Conservation (phyloP, 805 yeast species). For the Scheffersomyces stipitis region DNA sequence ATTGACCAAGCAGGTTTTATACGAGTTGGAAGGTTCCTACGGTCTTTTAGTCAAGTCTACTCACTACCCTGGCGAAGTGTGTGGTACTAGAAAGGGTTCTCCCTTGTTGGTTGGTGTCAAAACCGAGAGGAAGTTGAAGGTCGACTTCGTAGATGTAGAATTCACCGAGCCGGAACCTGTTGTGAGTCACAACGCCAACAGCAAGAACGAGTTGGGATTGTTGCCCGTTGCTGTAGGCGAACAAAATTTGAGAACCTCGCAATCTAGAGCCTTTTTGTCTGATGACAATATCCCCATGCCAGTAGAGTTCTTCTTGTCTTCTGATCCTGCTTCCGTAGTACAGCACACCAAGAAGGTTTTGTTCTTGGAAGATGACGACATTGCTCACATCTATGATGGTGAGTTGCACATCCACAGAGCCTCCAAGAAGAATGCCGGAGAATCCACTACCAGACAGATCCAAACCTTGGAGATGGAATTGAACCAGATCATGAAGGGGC, state of each 20-base stretch:
- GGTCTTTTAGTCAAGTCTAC: conserved; percentile 90
- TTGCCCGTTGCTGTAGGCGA: conserved; percentile 57
- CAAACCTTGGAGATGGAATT: conserved; percentile 96
- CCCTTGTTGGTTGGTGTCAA: conserved; percentile 97
- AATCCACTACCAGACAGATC: conserved; percentile 91
- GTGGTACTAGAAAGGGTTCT: conserved; percentile 97
- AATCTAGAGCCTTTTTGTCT: conserved; percentile 93
- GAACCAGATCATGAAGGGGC: conserved; percentile 97
- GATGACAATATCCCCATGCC: conserved; percentile 94
- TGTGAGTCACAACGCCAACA: conserved; percentile 10
- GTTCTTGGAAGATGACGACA: conserved; percentile 96
- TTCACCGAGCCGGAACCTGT: conserved; percentile 66
- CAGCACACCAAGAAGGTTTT: conserved; percentile 97
- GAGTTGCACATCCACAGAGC: conserved; percentile 98
- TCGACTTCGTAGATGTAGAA: conserved; percentile 97
- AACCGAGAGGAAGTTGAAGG: conserved; percentile 91
- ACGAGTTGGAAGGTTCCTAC: conserved; percentile 95
- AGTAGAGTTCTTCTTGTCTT: conserved; percentile 91
- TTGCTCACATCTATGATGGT: conserved; percentile 97
- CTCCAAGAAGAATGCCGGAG: conserved; percentile 72
- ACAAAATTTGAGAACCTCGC: conserved; percentile 73
- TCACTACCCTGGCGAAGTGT: conserved; percentile 93
- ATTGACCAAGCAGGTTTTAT: conserved; percentile 86
- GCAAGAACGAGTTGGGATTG: conserved; percentile 31
- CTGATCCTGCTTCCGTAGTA: conserved; percentile 95